phyloP scores from a whole-genome alignment of 1,284 basidiomycete species.

The Irpex rosettiformis region DNA sequence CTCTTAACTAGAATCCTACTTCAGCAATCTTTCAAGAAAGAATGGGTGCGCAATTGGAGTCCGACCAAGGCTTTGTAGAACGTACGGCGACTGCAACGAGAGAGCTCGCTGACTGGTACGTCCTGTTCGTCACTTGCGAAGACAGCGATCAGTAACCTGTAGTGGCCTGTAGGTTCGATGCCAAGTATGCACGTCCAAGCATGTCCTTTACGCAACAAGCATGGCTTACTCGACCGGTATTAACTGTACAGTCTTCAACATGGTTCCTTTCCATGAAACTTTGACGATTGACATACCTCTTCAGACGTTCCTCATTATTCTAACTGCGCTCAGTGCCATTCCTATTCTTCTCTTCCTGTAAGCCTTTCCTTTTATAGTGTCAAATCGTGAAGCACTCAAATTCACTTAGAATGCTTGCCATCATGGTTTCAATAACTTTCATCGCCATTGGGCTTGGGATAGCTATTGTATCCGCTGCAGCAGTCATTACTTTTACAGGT shows the following conservation, averaged over 20 bases:
- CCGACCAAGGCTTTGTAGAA: neutral
- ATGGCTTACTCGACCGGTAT: slow-evolving; percentile 5
- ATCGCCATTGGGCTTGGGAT: slow-evolving; percentile 10
- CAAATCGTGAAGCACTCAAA: neutral
- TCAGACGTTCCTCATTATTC: slow-evolving; percentile 15
- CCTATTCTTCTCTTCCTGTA: slow-evolving; percentile 16
- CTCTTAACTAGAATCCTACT: no score
- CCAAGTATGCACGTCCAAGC: slow-evolving; percentile 7
- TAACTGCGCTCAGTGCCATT: slow-evolving; percentile 11
- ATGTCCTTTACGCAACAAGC: neutral
- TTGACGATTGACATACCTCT: neutral
- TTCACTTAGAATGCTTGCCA: slow-evolving; percentile 10
- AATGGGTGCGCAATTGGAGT: slow-evolving; percentile 5
- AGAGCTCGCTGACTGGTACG: neutral
- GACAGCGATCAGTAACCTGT: neutral
- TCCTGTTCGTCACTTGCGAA: neutral
- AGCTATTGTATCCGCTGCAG: slow-evolving; percentile 7
- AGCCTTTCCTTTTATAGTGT: neutral
- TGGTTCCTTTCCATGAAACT: neutral
- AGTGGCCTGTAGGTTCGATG: neutral
- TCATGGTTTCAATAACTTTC: slow-evolving; percentile 11
- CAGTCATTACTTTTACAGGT: slow-evolving; percentile 12
- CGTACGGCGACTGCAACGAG: neutral
- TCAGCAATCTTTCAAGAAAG: no score
- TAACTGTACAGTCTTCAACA: neutral